Evolutionary conservation across 1,284 basidiomycete genomes (phyloP).

Genomic region (Sanghuangporus baumii): DNA sequence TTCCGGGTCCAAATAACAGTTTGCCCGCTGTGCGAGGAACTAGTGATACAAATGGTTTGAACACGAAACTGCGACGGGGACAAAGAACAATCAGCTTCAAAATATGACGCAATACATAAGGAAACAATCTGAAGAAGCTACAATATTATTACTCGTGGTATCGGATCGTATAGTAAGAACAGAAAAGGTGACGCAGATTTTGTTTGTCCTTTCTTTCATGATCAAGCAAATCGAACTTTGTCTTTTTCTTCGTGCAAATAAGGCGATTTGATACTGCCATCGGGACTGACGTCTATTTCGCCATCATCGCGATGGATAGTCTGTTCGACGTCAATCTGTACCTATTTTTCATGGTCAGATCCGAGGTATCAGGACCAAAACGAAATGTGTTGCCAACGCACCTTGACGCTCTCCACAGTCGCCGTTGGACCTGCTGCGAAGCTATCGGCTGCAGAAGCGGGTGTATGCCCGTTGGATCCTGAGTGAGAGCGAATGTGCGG

Average conservation of each 20-base stretch:
- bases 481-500: neutral
- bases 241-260: neutral
- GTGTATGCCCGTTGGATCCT: conserved; percentile 1
- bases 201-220: neutral
- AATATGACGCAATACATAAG: neutral
- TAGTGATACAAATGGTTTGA: neutral
- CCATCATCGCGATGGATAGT: conserved; percentile 14
- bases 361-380: neutral
- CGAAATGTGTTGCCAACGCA: conserved; percentile 1
- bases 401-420: conserved; percentile 13
- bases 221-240: neutral
- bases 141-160: neutral
- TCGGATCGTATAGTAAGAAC: neutral
- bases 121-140: neutral
- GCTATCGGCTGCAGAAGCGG: neutral
- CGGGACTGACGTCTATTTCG: conserved; percentile 11
- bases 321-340: conserved; percentile 17
- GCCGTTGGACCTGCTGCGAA: neutral
- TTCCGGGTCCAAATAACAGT: too few relatives aligned
- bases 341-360: neutral
- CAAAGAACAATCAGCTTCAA: neutral
- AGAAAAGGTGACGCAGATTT: neutral
- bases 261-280: conserved; percentile 6
- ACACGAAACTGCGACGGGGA: neutral
- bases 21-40: too few relatives aligned